Percentiles rank a stretch among this genome's conserved stretches.
phyloP scores from a whole-genome alignment of 768 basidiomycete species.

The Lactarius evosmus region DNA sequence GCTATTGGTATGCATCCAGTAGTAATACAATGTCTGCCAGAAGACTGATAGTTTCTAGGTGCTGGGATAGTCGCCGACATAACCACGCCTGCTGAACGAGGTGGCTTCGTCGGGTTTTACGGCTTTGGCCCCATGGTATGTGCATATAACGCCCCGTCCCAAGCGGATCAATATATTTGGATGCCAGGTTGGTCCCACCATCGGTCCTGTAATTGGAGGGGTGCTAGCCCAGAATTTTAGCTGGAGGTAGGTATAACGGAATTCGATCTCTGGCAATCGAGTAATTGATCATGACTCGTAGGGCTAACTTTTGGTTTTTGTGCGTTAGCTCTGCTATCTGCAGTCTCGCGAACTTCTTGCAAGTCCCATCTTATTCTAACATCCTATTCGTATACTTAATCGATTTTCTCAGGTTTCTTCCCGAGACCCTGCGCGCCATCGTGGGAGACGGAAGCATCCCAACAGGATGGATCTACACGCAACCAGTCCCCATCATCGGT shows the following conservation, averaged over 20 bases:
- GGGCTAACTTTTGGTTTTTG: conserved; percentile 46
- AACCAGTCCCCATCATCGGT: conserved; percentile 36
- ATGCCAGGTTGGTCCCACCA: conserved; percentile 34
- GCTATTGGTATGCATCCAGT: conserved; percentile 51
- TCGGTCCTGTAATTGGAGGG: conserved; percentile 53
- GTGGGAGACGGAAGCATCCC: conserved; percentile 44
- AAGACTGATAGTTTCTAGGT: conserved; percentile 36
- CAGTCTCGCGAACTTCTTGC: conserved; percentile 39
- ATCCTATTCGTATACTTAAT: neutral
- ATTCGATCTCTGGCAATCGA: neutral
- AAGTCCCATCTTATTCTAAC: conserved; percentile 8
- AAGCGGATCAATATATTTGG: neutral
- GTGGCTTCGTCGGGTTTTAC: conserved; percentile 69
- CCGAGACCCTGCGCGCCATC: conserved; percentile 47
- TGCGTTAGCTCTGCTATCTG: conserved; percentile 37
- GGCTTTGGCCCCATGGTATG: conserved; percentile 61
- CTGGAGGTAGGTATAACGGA: conserved; percentile 32
- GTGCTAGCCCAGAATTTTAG: conserved; percentile 32
- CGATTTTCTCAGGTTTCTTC: conserved; percentile 37
- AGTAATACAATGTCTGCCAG: neutral
- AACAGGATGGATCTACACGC: conserved; percentile 33
- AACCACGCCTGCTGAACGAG: conserved; percentile 66
- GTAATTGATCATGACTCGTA: too few relatives aligned
- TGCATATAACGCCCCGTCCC: neutral
- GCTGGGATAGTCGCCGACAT: conserved; percentile 81